phyloP scores from a whole-genome alignment of 192 early-diverging fungal genomes.

The Jimgerdemannia flammicorona region DNA sequence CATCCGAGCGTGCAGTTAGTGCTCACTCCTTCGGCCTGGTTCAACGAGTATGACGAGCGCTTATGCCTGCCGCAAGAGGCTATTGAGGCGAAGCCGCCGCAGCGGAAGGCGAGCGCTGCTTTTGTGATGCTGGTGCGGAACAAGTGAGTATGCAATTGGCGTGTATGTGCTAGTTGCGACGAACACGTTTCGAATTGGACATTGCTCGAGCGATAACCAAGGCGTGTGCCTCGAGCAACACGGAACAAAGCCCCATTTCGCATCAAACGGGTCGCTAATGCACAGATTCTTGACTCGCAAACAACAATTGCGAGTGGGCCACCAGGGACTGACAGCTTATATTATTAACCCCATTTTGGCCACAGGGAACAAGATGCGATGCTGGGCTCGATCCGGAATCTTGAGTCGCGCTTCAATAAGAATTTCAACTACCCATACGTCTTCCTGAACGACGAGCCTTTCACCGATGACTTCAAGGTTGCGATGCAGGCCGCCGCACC shows the following conservation, averaged over 20 bases:
- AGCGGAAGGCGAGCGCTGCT: conserved; percentile 44
- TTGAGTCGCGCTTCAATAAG: conserved; percentile 71
- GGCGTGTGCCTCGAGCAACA: neutral
- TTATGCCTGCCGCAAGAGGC: conserved; percentile 27
- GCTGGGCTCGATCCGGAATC: conserved; percentile 44
- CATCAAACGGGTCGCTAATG: no score
- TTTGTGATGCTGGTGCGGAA: conserved; percentile 67
- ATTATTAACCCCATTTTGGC: neutral
- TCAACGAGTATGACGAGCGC: conserved; percentile 29
- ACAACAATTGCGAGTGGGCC: no score
- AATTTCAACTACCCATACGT: conserved; percentile 80
- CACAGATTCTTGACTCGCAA: no score
- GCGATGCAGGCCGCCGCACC: conserved; percentile 45
- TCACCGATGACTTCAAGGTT: conserved; percentile 61
- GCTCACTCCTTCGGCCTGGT: conserved; percentile 29
- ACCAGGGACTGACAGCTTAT: no score
- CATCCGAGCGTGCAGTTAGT: neutral
- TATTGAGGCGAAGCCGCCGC: conserved; percentile 23
- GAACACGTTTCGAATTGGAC: neutral
- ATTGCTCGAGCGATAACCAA: no score
- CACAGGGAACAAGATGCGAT: conserved; percentile 52
- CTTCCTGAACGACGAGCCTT: conserved; percentile 73
- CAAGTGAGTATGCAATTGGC: conserved; percentile 18
- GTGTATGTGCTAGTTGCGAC: neutral
- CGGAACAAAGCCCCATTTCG: no score